phyloP scores from a whole-genome alignment of 2,329 filamentous ascomycete genomes.

The Fusarium metavorans region DNA sequence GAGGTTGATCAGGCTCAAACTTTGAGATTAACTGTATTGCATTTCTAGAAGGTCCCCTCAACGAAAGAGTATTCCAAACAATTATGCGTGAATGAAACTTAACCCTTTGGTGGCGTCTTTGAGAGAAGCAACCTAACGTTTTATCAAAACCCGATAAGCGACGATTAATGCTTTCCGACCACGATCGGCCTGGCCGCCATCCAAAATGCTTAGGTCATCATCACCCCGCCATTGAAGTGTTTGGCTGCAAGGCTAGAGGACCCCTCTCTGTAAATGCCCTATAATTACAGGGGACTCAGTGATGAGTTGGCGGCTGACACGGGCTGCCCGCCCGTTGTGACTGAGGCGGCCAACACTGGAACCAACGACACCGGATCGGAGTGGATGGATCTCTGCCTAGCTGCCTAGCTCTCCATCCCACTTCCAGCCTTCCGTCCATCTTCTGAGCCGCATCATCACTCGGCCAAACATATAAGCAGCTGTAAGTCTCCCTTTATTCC shows the following conservation, averaged over 20 bases:
- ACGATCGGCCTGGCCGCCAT: background rate
- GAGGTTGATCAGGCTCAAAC: background rate
- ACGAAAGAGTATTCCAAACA: background rate
- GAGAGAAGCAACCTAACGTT: background rate
- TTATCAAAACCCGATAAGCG: conserved; percentile 1
- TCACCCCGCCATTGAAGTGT: conserved; percentile 7
- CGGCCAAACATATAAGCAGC: conserved; percentile 1
- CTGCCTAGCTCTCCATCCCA: conserved; percentile 32
- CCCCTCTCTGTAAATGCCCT: conserved; percentile 16
- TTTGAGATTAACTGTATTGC: background rate
- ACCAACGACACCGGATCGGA: conserved; percentile 9
- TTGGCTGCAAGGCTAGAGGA: background rate
- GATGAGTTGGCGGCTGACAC: background rate
- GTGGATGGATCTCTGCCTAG: conserved; percentile 6
- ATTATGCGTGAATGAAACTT: background rate
- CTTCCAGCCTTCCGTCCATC: conserved; percentile 19
- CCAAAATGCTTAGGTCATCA: background rate
- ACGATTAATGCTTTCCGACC: background rate
- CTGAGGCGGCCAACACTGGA: conserved; percentile 13
- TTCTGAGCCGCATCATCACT: conserved; percentile 37
- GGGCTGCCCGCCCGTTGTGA: background rate
- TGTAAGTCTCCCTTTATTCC: conserved; percentile 5
- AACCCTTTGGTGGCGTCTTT: background rate
- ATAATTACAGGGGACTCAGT: conserved; percentile 5
- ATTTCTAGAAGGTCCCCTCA: background rate